phyloP scores from a whole-genome alignment of 169 alveolate species.

The Babesia gibsoni region DNA sequence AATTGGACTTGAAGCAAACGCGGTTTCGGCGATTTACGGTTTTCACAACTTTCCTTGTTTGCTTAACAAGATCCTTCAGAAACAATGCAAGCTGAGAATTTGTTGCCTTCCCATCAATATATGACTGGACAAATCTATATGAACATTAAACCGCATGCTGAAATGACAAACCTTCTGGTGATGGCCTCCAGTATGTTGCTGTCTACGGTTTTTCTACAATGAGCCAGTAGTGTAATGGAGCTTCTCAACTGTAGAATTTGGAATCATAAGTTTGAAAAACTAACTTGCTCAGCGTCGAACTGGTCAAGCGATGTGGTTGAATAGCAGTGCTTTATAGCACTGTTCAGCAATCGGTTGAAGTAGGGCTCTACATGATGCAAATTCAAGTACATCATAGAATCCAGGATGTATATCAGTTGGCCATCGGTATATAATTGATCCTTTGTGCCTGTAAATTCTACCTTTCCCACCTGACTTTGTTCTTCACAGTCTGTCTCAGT shows the following conservation, averaged over 20 bases:
- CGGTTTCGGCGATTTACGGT: constrained; percentile 25
- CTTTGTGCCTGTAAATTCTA: constrained; percentile 14
- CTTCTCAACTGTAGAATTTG: constrained; percentile 23
- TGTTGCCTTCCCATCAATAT: constrained; percentile 29
- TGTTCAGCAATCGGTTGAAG: constrained; percentile 9
- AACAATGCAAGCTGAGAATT: constrained; percentile 42
- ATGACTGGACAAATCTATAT: constrained; percentile 27
- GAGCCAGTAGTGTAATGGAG: constrained; percentile 35
- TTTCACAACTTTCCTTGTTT: constrained; percentile 23
- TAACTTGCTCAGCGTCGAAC: constrained; percentile 60
- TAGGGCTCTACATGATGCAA: constrained; percentile 49
- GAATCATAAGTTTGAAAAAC: background rate
- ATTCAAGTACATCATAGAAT: constrained; percentile 45
- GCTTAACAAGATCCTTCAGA: constrained; percentile 61
- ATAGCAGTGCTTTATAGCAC: constrained; percentile 48
- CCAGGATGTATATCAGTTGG: constrained; percentile 55
- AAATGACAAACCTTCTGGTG: constrained; percentile 5
- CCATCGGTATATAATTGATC: constrained; percentile 56
- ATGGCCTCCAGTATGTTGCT: constrained; percentile 38
- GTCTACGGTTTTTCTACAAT: constrained; percentile 18
- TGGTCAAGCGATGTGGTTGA: constrained; percentile 12
- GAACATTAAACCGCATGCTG: background rate
- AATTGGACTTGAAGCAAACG: background rate
- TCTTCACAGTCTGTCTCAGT: background rate
- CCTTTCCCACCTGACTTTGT: background rate